These are phyloP conservation scores for Kalmusia sp. DNA, from an alignment of 2,329 filamentous ascomycete species.

Conservation along the genomic window DNA sequence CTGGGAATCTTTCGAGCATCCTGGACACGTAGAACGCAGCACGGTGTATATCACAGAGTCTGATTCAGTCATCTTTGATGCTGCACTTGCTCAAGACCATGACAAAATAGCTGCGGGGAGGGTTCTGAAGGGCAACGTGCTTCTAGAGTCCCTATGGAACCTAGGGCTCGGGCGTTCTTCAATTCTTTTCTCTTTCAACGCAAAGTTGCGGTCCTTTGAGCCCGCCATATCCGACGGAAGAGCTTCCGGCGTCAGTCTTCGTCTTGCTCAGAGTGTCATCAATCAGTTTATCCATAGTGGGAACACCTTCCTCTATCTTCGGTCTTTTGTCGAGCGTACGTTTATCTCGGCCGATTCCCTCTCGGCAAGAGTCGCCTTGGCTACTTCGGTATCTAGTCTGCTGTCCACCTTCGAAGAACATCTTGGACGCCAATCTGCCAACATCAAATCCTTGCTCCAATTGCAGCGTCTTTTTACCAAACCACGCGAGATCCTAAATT, in stretches of 20 bases:
- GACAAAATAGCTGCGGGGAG: conserved; percentile 46
- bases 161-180: conserved; percentile 76
- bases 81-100: conserved; percentile 56
- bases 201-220: conserved; percentile 60
- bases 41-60: conserved; percentile 73
- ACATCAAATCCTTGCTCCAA: conserved; percentile 47
- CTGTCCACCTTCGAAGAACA: conserved; percentile 51
- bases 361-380: conserved; percentile 51
- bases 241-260: conserved; percentile 59
- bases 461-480: conserved; percentile 50
- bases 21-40: conserved; percentile 46
- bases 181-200: conserved; percentile 70
- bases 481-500: conserved; percentile 60
- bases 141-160: conserved; percentile 64
- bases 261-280: conserved; percentile 60
- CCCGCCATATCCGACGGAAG: conserved; percentile 53
- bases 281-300: conserved; percentile 52
- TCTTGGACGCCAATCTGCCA: conserved; percentile 36
- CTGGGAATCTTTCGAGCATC: conserved; percentile 71
- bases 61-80: conserved; percentile 70
- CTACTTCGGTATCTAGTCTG: conserved; percentile 47
- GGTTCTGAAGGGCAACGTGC: conserved; percentile 46
- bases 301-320: conserved; percentile 41
- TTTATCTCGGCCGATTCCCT: conserved; percentile 44
- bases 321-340: conserved; percentile 46